Evolutionary conservation across 495 filamentous ascomycete genomes (phyloP), one percentile per base, ranked within the genome.

Genomic region (Xylaria flabelliformis): DNA sequence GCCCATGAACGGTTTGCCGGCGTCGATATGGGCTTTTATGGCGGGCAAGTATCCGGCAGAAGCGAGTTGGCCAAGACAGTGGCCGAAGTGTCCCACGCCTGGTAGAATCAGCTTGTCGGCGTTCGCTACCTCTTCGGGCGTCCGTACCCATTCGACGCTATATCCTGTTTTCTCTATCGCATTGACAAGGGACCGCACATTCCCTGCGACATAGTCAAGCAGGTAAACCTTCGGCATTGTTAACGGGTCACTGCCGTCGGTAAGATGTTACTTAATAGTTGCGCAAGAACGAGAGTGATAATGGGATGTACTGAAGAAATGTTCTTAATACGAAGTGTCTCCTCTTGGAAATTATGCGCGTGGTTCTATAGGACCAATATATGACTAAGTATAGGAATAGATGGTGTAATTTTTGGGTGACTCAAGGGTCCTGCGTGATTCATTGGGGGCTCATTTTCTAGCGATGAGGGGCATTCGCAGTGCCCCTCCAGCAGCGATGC

Each of bases 21-120:
- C 88, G 48, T 90, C 85, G 74, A 98, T 93, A 82, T 97, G 93
- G 69, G 88, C 83, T 74, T 86, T 89, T 48, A 98, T 90, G 4
- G 94, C 92, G 67, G 91, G 90, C 59, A 94, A 80, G 81, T 93
- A 98, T 66, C 93, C 94, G 39, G 93, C 92, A 24, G 87, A 84
- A 12, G 90, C 85, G 65, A 98, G 88, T 76, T 96, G 93, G 36
- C 89, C 89, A 72, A 98, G 88, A 79, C 96, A 99, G 84, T 98
- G 94, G 64, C 97, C 97, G 76, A 98, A 99, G 82, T 98, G 95
- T 59, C 96, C 96, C 64, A 99, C 96, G 74, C 96, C 96, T 3
- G 96, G 96, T 36, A 99, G 88, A 69, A 99, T 97, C 69, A 99
- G 84, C 86, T 90, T 94, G 91, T 97, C 93, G 56, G 94, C 96